These are phyloP conservation scores for Colletotrichum limetticola DNA, from an alignment of 2,329 filamentous ascomycete genomes.

Conservation along the genomic window DNA sequence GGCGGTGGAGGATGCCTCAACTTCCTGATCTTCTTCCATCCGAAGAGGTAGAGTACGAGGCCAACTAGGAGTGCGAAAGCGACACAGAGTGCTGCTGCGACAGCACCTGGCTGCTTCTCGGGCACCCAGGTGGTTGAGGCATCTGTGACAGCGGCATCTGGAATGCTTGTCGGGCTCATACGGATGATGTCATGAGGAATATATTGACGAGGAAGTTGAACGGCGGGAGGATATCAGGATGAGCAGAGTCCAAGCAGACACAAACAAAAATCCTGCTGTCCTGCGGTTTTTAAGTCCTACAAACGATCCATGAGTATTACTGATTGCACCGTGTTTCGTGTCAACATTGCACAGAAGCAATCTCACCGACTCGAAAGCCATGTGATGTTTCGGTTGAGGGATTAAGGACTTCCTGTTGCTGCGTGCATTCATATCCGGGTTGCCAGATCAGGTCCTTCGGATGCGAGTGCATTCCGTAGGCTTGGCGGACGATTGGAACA, in stretches of 20 bases:
- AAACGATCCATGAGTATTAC: background rate
- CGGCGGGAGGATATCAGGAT: background rate
- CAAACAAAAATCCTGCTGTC: background rate
- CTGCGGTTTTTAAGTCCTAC: background rate
- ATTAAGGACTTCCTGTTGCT: slow-evolving; percentile 3
- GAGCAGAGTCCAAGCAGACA: background rate
- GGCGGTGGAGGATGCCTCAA: background rate
- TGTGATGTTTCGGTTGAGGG: slow-evolving; percentile 18
- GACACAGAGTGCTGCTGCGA: slow-evolving; percentile 9
- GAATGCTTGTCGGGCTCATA: background rate
- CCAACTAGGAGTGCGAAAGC: slow-evolving; percentile 14
- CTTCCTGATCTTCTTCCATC: slow-evolving; percentile 1
- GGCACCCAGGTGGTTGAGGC: background rate
- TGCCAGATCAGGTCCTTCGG: background rate
- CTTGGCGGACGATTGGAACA: slow-evolving; percentile 15
- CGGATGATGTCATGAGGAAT: background rate
- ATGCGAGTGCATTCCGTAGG: background rate
- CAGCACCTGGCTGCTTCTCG: background rate
- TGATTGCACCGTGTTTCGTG: background rate
- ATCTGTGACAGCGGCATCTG: background rate
- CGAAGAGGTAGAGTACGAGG: slow-evolving; percentile 7
- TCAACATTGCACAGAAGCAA: background rate
- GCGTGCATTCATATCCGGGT: background rate
- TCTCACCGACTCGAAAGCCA: background rate
- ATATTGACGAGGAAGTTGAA: background rate